Percentiles rank a stretch among this genome's conserved stretches.
Conservation (phyloP, 2,329 filamentous ascomycete species). For the Sclerotinia nivalis region DNA sequence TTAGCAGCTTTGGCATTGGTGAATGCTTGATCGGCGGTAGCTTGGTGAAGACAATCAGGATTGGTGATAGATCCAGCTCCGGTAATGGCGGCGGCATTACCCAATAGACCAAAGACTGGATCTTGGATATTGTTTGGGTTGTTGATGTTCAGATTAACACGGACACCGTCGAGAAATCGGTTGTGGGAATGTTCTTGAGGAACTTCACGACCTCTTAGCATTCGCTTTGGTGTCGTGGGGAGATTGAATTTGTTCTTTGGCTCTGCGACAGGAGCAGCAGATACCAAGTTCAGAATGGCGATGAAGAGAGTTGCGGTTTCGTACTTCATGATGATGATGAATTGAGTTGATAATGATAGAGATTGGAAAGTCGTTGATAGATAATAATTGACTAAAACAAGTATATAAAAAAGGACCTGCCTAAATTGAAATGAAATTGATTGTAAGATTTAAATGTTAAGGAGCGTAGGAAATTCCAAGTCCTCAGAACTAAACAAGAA, state of each 20-base stretch:
- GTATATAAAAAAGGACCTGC: conserved; percentile 35
- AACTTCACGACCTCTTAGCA: conserved; percentile 49
- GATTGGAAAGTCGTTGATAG: conserved; percentile 26
- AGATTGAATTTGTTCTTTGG: conserved; percentile 33
- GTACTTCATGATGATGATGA: conserved; percentile 41
- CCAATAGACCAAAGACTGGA: conserved; percentile 54
- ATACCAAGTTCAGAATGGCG: conserved; percentile 38
- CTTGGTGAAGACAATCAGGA: conserved; percentile 60
- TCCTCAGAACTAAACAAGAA: conserved; percentile 41
- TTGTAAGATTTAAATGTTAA: conserved; percentile 27
- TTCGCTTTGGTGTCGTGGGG: conserved; percentile 36
- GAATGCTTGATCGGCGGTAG: conserved; percentile 59
- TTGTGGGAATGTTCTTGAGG: conserved; percentile 59
- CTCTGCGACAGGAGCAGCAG: conserved; percentile 36
- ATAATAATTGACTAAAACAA: not conserved
- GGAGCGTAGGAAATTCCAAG: conserved; percentile 39
- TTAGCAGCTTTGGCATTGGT: conserved; percentile 59
- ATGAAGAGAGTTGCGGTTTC: conserved; percentile 36
- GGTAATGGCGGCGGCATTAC: conserved; percentile 51
- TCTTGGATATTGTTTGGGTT: conserved; percentile 52
- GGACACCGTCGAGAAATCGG: conserved; percentile 49
- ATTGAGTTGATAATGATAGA: conserved; percentile 26
- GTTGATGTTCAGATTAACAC: conserved; percentile 48
- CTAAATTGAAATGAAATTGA: conserved; percentile 30
- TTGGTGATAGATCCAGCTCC: conserved; percentile 53